phyloP scores from a whole-genome alignment of 208 protist species.

The Tritrichomonas foetus region DNA sequence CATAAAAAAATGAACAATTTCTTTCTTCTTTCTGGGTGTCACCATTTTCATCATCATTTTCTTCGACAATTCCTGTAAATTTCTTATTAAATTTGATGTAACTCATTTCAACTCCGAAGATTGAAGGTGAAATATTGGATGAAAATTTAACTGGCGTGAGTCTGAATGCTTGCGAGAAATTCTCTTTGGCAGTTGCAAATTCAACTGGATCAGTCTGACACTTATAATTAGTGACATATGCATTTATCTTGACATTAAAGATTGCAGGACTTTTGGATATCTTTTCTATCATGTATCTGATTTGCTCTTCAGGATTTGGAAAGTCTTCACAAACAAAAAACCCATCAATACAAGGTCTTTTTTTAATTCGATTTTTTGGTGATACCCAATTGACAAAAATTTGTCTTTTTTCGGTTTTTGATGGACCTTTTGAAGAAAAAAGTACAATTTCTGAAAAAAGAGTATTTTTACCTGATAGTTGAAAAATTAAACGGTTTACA shows the following conservation, averaged over 20 bases:
- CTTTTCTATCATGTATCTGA: background rate
- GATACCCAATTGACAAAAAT: background rate
- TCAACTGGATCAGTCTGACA: no score
- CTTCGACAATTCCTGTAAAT: no score
- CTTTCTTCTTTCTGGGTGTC: no score
- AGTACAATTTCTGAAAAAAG: background rate
- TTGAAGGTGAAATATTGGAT: background rate
- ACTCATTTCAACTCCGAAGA: background rate
- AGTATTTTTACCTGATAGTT: background rate
- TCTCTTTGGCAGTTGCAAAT: background rate
- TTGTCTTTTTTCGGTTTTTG: background rate
- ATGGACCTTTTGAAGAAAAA: background rate
- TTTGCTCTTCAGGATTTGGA: background rate
- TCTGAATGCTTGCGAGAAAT: background rate
- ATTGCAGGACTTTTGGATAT: background rate
- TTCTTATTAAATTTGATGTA: background rate
- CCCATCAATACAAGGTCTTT: background rate
- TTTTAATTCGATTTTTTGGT: background rate
- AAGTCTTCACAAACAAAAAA: background rate
- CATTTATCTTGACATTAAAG: background rate
- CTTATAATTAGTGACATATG: constrained; percentile 23
- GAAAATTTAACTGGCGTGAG: background rate
- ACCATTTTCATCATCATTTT: no score
- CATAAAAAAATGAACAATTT: no score
- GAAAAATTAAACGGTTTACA: background rate